Conservation (phyloP, 225 moss, liverwort and hornwort genomes). For the Thuidium tamariscinum region DNA sequence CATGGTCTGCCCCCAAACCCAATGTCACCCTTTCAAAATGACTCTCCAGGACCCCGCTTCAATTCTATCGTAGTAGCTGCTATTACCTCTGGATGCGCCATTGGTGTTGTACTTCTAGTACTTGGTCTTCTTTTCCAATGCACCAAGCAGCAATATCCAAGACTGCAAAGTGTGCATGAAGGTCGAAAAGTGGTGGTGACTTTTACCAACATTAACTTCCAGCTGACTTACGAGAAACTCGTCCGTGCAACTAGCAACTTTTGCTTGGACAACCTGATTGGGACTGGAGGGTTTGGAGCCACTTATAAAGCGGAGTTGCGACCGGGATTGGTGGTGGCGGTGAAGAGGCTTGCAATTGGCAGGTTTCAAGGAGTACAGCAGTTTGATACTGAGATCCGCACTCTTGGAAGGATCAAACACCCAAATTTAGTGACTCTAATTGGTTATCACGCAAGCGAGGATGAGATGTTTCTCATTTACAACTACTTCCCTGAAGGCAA, state of each 20-base stretch:
- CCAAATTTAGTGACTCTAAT: slow-evolving; percentile 85
- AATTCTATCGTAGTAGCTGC: slow-evolving; percentile 77
- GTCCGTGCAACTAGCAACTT: slow-evolving; percentile 81
- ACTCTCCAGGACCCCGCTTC: slow-evolving; percentile 12
- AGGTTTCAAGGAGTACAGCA: slow-evolving; percentile 93
- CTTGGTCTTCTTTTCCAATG: slow-evolving; percentile 84
- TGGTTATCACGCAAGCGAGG: slow-evolving; percentile 87
- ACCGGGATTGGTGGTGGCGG: slow-evolving; percentile 85
- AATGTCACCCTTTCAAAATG: neutral
- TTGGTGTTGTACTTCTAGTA: slow-evolving; percentile 69
- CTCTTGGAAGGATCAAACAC: slow-evolving; percentile 83
- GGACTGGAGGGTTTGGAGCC: slow-evolving; percentile 87
- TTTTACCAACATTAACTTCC: slow-evolving; percentile 52
- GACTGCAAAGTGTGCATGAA: slow-evolving; percentile 15
- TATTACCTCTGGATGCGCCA: slow-evolving; percentile 87
- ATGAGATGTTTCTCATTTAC: slow-evolving; percentile 94
- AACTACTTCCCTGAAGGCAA: slow-evolving; percentile 94
- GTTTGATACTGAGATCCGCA: slow-evolving; percentile 91
- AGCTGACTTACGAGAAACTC: slow-evolving; percentile 72
- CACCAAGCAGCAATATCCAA: slow-evolving; percentile 50
- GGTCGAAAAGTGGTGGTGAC: slow-evolving; percentile 76
- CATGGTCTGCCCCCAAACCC: neutral
- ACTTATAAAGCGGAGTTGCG: slow-evolving; percentile 97
- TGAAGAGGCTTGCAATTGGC: slow-evolving; percentile 86
- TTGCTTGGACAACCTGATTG: slow-evolving; percentile 78